Conservation (phyloP, 2,329 filamentous ascomycete species). For the Anthostomella pinea region DNA sequence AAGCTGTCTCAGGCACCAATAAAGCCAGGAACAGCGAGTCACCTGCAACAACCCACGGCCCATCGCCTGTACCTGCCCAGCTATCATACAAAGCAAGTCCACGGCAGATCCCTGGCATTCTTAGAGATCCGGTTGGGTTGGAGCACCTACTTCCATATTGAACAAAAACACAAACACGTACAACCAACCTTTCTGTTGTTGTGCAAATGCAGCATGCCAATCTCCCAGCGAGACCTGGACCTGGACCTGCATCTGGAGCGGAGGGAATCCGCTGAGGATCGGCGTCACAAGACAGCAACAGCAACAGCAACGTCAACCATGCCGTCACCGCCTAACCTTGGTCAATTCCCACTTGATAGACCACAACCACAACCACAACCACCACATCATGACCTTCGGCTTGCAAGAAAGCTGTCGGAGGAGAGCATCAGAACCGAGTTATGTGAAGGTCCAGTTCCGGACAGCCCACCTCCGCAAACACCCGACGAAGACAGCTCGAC, state of each 20-base stretch:
- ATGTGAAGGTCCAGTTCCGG: slow-evolving; percentile 55
- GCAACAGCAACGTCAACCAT: slow-evolving; percentile 10
- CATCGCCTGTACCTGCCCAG: background rate
- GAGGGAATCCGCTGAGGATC: slow-evolving; percentile 26
- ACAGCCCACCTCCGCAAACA: slow-evolving; percentile 36
- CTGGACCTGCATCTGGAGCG: slow-evolving; percentile 22
- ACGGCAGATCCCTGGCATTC: slow-evolving; percentile 7
- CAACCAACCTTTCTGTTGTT: no score
- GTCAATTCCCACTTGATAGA: slow-evolving; percentile 9
- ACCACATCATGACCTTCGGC: slow-evolving; percentile 9
- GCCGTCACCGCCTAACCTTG: slow-evolving; percentile 25
- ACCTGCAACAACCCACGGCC: slow-evolving; percentile 7
- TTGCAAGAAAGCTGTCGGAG: slow-evolving; percentile 46
- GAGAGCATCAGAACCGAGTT: slow-evolving; percentile 61
- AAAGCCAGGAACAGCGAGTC: slow-evolving; percentile 16
- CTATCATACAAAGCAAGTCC: slow-evolving; percentile 1
- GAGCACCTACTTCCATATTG: no score
- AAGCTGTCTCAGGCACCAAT: slow-evolving; percentile 12
- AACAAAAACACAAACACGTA: no score
- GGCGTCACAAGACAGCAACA: no score
- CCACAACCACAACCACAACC: background rate
- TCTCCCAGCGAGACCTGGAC: slow-evolving; percentile 53
- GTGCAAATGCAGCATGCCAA: slow-evolving; percentile 47
- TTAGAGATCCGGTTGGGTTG: no score
- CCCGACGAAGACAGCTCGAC: slow-evolving; percentile 29